These are phyloP conservation scores for Neurospora tetraspora DNA, from an alignment of 495 filamentous ascomycete genomes.

Conservation along the genomic window DNA sequence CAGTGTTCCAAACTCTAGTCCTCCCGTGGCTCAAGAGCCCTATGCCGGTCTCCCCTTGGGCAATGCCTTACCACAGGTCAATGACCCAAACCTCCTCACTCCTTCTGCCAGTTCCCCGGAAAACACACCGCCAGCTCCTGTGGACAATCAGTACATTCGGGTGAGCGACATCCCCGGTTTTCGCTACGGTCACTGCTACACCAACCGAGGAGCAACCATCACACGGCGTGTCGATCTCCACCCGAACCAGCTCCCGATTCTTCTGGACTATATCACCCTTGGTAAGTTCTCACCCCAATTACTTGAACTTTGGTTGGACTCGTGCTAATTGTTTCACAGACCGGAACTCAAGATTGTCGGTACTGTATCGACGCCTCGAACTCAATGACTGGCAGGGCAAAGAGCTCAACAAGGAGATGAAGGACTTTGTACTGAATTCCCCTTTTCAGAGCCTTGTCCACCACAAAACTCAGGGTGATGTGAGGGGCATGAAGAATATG, in stretches of 20 bases:
- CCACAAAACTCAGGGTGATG: neutral
- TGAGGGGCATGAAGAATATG: neutral
- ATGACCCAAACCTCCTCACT: neutral
- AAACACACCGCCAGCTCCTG: neutral
- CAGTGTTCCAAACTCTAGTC: neutral
- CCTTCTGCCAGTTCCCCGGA: neutral
- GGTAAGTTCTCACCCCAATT: neutral
- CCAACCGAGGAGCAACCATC: neutral
- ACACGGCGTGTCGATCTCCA: neutral
- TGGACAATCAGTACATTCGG: neutral
- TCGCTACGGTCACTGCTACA: neutral
- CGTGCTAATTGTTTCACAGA: neutral
- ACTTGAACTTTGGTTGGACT: neutral
- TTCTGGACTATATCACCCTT: neutral
- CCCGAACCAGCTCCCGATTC: neutral
- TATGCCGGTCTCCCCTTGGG: neutral
- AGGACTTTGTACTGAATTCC: neutral
- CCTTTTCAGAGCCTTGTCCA: neutral
- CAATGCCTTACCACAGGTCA: neutral
- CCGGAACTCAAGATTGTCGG: neutral
- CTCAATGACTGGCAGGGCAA: constrained; percentile 1
- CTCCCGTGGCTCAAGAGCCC: neutral
- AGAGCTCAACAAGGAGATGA: neutral
- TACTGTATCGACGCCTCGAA: neutral
- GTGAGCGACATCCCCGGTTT: neutral